Base-by-base conservation (phyloP, 139 green algal species). In the Tetradesmus obliquus region DNA sequence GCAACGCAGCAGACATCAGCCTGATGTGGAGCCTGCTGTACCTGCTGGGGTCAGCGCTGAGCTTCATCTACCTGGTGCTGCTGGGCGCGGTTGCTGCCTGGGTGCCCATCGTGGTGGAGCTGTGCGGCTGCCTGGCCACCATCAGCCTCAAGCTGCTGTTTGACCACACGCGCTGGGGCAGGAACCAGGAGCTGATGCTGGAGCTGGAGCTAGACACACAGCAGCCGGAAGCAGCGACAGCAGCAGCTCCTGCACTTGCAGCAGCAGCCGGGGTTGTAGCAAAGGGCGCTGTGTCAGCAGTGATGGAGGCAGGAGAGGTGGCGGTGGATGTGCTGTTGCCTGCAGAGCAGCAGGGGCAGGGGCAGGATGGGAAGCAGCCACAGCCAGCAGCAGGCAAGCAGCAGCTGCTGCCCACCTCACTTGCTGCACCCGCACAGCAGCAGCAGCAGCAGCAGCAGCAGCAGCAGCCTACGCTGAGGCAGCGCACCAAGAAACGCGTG, bases 11-110 rank as follows among this genome's bases (percentile, higher is more conserved):
- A 71, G 83, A 88, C 83, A 88, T 88, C 19, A 54, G 17, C 15
- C 83, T 88, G 54, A 51, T 88, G 55, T 88, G 83, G 83, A 74
- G 53, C 53, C 19, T 88, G 19, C 83, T 88, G 83, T 88, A 88
- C 53, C 24, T 88, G 32, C 53, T 88, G 32, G 79, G 79, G 32
- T 82, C 15, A 82, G 74, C 17, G 10, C 83, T 88, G 13, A 74
- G 53, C 83, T 51, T 88, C 4, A 19, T 88, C 15, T 88, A 88
- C 83, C 53, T 88, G 19, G 57, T 88, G 55, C 1, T 88, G 55
- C 20, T 88, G 22, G 83, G 83, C 13, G 83, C 83, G 22, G 10
- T 88, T 3, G 83, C 83, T 74, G 83, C 83, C 55, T 88, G 83
- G 83, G 57, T 88, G 10, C 83, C 83, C 19, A 51, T 88, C 45